Conservation (phyloP, 2,329 filamentous ascomycete species). For the Knufia petricola region DNA sequence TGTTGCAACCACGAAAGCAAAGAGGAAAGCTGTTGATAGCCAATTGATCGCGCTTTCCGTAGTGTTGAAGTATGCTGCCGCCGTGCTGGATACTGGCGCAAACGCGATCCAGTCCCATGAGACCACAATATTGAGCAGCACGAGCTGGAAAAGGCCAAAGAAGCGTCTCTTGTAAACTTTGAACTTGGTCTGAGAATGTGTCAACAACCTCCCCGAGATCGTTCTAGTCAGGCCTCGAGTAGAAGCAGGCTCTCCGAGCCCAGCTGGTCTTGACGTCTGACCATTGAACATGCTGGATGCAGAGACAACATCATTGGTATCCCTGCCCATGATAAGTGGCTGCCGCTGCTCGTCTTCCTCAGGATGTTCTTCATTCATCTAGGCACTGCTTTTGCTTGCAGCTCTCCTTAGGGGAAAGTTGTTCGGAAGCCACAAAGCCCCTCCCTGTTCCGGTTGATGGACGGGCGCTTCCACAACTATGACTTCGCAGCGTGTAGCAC, state of each 20-base stretch:
- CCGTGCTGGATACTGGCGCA: slow-evolving; percentile 66
- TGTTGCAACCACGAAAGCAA: slow-evolving; percentile 65
- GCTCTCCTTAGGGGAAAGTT: too few species aligned
- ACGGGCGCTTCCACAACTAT: too few species aligned
- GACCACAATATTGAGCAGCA: slow-evolving; percentile 81
- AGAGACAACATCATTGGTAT: not conserved
- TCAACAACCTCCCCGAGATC: slow-evolving; percentile 15
- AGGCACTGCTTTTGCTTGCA: too few species aligned
- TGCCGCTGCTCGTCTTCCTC: not conserved
- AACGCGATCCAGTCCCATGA: slow-evolving; percentile 98
- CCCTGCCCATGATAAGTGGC: not conserved
- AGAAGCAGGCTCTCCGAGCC: not conserved
- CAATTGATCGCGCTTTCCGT: slow-evolving; percentile 76
- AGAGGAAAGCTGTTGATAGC: slow-evolving; percentile 79
- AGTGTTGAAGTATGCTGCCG: slow-evolving; percentile 66
- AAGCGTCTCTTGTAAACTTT: slow-evolving; percentile 75
- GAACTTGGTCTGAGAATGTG: slow-evolving; percentile 27
- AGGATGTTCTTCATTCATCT: not conserved
- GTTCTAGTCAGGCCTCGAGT: slow-evolving; percentile 6
- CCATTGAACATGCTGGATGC: not conserved
- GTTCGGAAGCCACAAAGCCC: too few species aligned
- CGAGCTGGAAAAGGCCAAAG: slow-evolving; percentile 75
- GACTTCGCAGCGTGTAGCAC: too few species aligned
- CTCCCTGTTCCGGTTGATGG: too few species aligned
- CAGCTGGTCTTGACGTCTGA: not conserved